Evolutionary conservation across 345 rosid species (phyloP).

Genomic region (Carallia brachiata): DNA sequence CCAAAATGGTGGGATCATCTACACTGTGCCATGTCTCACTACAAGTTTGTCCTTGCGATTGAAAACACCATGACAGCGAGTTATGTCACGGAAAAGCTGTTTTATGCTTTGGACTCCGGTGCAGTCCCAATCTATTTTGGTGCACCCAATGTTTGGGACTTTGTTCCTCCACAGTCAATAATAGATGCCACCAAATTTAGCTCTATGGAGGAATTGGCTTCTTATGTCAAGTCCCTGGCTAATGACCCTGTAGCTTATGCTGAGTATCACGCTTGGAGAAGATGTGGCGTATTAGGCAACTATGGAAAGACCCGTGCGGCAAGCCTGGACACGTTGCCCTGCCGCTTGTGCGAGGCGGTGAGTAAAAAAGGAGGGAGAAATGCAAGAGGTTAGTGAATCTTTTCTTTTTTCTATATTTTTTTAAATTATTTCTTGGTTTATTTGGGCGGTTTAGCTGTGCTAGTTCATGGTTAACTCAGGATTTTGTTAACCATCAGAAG

Average conservation of each 20-base stretch:
- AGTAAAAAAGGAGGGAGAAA: conserved; percentile 70
- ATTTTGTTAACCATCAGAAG: too few relatives aligned
- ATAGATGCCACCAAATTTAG: conserved; percentile 76
- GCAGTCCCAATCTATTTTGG: conserved; percentile 85
- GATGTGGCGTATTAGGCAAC: conserved; percentile 78
- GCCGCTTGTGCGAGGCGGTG: conserved; percentile 79
- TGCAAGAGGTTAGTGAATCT: conserved; percentile 22
- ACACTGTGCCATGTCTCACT: conserved; percentile 95
- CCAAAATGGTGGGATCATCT: conserved; percentile 93
- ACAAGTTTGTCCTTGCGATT: conserved; percentile 87
- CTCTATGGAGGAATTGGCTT: conserved; percentile 64
- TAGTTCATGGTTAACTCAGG: too few relatives aligned
- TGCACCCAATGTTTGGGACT: conserved; percentile 80
- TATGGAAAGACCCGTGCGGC: conserved; percentile 55
- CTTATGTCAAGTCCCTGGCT: conserved; percentile 55
- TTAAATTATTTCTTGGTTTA: conserved; percentile 11
- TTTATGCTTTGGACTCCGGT: conserved; percentile 84
- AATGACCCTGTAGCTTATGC: conserved; percentile 78
- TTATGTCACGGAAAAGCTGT: conserved; percentile 91
- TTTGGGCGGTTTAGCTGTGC: background rate
- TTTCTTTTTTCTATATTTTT: background rate
- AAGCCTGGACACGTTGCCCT: conserved; percentile 87
- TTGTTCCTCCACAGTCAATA: conserved; percentile 80
- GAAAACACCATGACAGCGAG: conserved; percentile 84
- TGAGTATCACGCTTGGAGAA: conserved; percentile 92